phyloP scores from a whole-genome alignment of 495 filamentous ascomycete genomes.

The Penicillium macrosclerotiorum region DNA sequence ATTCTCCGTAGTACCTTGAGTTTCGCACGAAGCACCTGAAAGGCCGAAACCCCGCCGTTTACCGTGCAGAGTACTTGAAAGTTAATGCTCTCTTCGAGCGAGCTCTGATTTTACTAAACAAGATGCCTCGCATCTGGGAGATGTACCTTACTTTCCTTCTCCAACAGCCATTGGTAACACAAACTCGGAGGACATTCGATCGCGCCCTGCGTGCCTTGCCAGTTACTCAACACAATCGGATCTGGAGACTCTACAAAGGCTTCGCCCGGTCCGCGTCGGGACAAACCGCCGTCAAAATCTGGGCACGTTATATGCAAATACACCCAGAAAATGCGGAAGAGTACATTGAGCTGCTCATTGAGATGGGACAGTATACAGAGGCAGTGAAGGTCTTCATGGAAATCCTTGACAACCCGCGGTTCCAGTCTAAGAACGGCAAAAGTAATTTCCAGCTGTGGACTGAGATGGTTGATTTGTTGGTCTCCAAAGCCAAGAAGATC shows the following conservation, averaged over 20 bases:
- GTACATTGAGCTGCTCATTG: constrained; percentile 82
- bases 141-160: constrained; percentile 93
- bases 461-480: constrained; percentile 96
- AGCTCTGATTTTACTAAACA: constrained; percentile 91
- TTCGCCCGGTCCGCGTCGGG: constrained; percentile 94
- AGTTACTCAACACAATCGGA: constrained; percentile 93
- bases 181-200: constrained; percentile 89
- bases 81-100: constrained; percentile 96
- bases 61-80: constrained; percentile 80
- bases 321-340: constrained; percentile 96
- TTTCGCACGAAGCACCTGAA: constrained; percentile 80
- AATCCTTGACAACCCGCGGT: constrained; percentile 87
- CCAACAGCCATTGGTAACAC: constrained; percentile 88
- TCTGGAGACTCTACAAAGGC: constrained; percentile 88
- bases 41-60: constrained; percentile 79
- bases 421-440: constrained; percentile 89
- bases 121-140: constrained; percentile 99
- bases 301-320: constrained; percentile 96
- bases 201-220: constrained; percentile 91
- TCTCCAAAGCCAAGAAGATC: constrained; percentile 83
- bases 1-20: constrained; percentile 67
- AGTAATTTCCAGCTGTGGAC: constrained; percentile 97
- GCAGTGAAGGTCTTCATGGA: constrained; percentile 92
- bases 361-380: constrained; percentile 83
- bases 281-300: constrained; percentile 87